Conservation (phyloP, 1,284 basidiomycete species). For the Bondarzewia mesenterica region DNA sequence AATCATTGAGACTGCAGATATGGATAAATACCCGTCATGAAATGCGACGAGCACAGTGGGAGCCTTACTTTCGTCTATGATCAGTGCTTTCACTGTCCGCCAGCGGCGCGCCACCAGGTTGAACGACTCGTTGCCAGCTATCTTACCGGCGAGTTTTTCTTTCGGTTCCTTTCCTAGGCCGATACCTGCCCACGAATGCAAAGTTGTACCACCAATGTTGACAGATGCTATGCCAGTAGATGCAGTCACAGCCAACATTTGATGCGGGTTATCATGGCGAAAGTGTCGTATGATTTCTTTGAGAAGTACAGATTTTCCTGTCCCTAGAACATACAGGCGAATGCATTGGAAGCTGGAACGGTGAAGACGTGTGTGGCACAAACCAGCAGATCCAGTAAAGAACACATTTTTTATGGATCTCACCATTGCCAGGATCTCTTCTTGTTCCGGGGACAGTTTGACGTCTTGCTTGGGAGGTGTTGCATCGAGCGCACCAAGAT, state of each 20-base stretch:
- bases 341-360: too few relatives aligned
- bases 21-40: too few relatives aligned
- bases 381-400: slow-evolving; percentile 77
- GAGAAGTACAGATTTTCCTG: slow-evolving; percentile 92
- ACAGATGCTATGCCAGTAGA: slow-evolving; percentile 87
- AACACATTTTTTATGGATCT: slow-evolving; percentile 59
- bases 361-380: slow-evolving; percentile 1
- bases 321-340: slow-evolving; percentile 57
- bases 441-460: slow-evolving; percentile 44
- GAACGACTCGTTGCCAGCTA: slow-evolving; percentile 32
- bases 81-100: slow-evolving; percentile 41
- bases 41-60: neutral
- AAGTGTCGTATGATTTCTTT: slow-evolving; percentile 71
- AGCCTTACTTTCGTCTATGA: slow-evolving; percentile 64
- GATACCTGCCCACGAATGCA: slow-evolving; percentile 91
- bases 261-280: slow-evolving; percentile 7
- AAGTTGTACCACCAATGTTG: slow-evolving; percentile 89
- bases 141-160: slow-evolving; percentile 57
- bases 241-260: slow-evolving; percentile 50
- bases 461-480: slow-evolving; percentile 5
- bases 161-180: slow-evolving; percentile 73
- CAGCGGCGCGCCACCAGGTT: slow-evolving; percentile 34
- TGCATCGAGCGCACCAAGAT: neutral
- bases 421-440: slow-evolving; percentile 46
- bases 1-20: slow-evolving; percentile 46